Percentiles rank a stretch among this genome's conserved stretches.
Evolutionary conservation across 2,329 filamentous ascomycete genomes (phyloP).

Genomic region (Juglanconis juglandina): DNA sequence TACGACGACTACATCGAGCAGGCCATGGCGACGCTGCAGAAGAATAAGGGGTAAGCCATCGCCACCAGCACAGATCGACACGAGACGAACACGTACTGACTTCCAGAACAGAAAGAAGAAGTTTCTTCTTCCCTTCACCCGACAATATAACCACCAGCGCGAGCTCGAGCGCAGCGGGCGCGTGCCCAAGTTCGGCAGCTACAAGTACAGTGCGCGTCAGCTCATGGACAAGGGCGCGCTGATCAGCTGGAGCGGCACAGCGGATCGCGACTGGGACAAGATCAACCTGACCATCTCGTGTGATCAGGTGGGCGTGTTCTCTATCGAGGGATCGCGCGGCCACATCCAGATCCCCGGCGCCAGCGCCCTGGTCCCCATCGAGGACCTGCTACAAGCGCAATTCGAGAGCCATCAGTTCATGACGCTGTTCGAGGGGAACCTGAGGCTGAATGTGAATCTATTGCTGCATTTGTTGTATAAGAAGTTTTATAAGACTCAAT

Average conservation of each 20-base stretch:
- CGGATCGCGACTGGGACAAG: constrained; percentile 80
- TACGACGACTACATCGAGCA: constrained; percentile 99
- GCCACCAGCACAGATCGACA: not conserved
- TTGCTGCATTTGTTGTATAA: constrained; percentile 96
- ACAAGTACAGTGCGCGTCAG: constrained; percentile 89
- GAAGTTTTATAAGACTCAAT: constrained; percentile 87
- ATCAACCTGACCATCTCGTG: constrained; percentile 92
- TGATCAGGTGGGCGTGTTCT: constrained; percentile 91
- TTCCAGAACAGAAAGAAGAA: constrained; percentile 66
- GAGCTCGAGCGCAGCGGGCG: constrained; percentile 90
- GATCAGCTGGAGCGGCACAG: constrained; percentile 83
- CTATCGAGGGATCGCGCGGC: constrained; percentile 83
- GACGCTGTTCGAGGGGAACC: constrained; percentile 80
- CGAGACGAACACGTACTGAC: constrained; percentile 22
- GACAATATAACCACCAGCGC: constrained; percentile 97
- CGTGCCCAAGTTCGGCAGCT: constrained; percentile 95
- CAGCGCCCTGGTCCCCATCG: constrained; percentile 81
- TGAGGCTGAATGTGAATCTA: constrained; percentile 93
- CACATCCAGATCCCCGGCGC: constrained; percentile 96
- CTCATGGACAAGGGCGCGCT: constrained; percentile 92
- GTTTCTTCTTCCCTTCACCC: constrained; percentile 93
- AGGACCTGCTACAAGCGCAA: constrained; percentile 92
- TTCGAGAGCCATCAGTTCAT: constrained; percentile 97
- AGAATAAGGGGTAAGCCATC: constrained; percentile 75
- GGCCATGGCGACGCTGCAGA: constrained; percentile 94